Evolutionary conservation across 805 yeast species (phyloP).

Genomic region (Lipomyces yamadae): DNA sequence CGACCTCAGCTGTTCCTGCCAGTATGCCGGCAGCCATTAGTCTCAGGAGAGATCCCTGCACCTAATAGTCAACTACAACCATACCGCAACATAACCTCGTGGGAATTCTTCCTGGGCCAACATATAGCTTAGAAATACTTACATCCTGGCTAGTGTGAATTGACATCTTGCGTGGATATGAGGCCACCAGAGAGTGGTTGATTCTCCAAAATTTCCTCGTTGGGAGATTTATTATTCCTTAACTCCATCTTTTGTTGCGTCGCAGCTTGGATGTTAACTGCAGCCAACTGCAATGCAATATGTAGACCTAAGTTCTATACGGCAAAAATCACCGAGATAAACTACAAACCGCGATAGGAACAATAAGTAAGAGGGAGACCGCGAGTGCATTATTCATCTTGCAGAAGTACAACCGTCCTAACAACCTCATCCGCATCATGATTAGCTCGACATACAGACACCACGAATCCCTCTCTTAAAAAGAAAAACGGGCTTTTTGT

Average conservation of each 20-base stretch:
- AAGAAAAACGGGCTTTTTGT: conserved; percentile 32
- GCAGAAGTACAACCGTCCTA: conserved; percentile 28
- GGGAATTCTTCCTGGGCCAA: neutral
- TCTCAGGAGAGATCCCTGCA: conserved; percentile 18
- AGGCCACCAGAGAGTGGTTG: neutral
- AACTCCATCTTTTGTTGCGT: too few relatives aligned
- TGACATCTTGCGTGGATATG: neutral
- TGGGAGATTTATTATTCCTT: neutral
- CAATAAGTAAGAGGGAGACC: conserved; percentile 29
- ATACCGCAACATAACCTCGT: neutral
- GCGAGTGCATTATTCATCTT: conserved; percentile 18
- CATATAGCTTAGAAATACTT: neutral
- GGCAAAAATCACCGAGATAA: conserved; percentile 22
- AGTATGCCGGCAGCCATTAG: conserved; percentile 44
- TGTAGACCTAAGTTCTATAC: neutral
- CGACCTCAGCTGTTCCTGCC: conserved; percentile 48
- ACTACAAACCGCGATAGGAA: conserved; percentile 36
- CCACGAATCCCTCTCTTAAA: conserved; percentile 26
- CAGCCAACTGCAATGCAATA: too few relatives aligned
- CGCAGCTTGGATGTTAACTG: too few relatives aligned
- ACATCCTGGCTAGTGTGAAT: neutral
- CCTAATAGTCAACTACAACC: neutral
- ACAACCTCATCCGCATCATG: conserved; percentile 6
- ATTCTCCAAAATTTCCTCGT: neutral
- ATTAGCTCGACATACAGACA: neutral